Evolutionary conservation across 164 flowering plant species (phyloP), one percentile per base, ranked within the genome.

Genomic region (Stephania yunnanensis): DNA sequence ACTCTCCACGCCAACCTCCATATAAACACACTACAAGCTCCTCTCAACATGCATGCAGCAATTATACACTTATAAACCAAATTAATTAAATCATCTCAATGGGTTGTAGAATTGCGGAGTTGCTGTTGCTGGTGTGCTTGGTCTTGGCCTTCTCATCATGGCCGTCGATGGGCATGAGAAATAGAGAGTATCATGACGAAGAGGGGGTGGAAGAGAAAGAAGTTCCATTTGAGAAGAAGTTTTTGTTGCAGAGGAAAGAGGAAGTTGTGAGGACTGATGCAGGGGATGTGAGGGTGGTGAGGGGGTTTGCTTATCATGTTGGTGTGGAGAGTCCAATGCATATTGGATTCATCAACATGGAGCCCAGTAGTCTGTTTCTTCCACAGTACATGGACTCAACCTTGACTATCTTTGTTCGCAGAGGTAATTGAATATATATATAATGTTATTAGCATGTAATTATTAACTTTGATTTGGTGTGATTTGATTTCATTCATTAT

Each of bases 301-400:
- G 75, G 73, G 87, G 91, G 6, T 46, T 45, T 29, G 75, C 80
- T 1, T 76, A 36, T 80, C 8, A 83, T 77, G 69, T 36, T 36
- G 71, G 73, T 30, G 36, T 61, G 10, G 79, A 80, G 9, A 83
- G 70, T 63, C 87, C 86, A 4, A 74, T 93, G 88, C 91, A 90
- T 63, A 87, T 95, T 69, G 99, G 99, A 15, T 91, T 95, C 82
- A 85, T 95, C 66, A 80, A 84, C 13, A 95, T 95, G 99, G 96
- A 95, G 76, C 99, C 98, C 0, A 82, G 77, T 29, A 71, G 86
- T 46, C 88, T 95, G 2, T 88, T 90, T 82, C 65, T 93, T 46
- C 98, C 99, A 79, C 99, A 95, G 85, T 95, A 95, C 68, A 73
- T 89, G 8, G 97, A 93, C 81, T 89, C 97, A 71, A 85, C 74